Evolutionary conservation across 345 rosid genomes (phyloP).

Genomic region (Rhodomyrtus tomentosa): DNA sequence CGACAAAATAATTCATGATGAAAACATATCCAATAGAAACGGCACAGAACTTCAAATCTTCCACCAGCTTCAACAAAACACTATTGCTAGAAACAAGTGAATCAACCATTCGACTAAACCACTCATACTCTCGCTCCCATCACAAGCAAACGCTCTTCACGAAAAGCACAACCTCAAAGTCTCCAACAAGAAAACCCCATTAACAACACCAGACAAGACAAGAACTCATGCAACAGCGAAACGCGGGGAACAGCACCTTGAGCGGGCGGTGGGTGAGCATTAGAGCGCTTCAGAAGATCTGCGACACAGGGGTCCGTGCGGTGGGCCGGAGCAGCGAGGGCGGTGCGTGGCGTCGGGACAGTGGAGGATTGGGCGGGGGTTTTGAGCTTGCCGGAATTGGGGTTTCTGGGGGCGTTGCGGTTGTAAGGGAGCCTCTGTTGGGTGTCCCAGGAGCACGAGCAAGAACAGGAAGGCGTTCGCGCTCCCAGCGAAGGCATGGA

Average conservation of each 20-base stretch:
- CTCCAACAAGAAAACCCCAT: neutral
- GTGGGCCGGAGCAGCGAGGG: constrained; percentile 8
- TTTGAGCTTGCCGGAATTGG: constrained; percentile 8
- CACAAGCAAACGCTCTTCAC: neutral
- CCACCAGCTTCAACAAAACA: neutral
- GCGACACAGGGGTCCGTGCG: constrained; percentile 21
- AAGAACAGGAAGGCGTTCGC: neutral
- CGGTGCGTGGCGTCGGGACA: neutral
- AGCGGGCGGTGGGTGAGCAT: constrained; percentile 12
- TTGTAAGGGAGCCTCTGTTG: constrained; percentile 53
- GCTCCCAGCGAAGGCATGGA: neutral
- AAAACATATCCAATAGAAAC: neutral
- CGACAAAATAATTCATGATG: neutral
- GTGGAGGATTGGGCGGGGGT: constrained; percentile 1
- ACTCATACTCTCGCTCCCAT: neutral
- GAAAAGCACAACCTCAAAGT: too few relatives aligned
- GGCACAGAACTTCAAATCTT: neutral
- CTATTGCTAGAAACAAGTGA: neutral
- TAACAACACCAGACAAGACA: neutral
- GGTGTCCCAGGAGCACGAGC: constrained; percentile 60
- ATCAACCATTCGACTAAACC: neutral
- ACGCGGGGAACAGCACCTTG: constrained; percentile 23
- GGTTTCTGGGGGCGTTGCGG: constrained; percentile 59
- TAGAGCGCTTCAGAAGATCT: constrained; percentile 46
- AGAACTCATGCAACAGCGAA: neutral